Evolutionary conservation across 257 asterid species (phyloP).

Genomic region (Solanum medicagineum): DNA sequence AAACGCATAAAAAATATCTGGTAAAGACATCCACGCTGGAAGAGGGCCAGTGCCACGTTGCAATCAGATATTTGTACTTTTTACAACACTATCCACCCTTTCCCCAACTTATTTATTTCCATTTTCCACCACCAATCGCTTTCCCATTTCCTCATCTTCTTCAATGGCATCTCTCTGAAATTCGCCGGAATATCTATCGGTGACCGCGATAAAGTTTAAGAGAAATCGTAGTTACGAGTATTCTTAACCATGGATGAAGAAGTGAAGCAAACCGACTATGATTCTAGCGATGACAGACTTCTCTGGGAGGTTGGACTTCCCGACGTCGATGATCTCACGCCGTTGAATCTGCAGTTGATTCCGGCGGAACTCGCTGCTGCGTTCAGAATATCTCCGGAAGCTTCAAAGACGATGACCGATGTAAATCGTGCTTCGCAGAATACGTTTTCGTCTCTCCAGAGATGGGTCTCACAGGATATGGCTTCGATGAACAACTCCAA

Average conservation of each 20-base stretch:
- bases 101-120: slow-evolving; percentile 9
- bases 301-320: slow-evolving; percentile 83
- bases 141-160: slow-evolving; percentile 1
- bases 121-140: slow-evolving; percentile 9
- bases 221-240: background rate
- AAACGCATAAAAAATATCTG: slow-evolving; percentile 31
- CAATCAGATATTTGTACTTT: slow-evolving; percentile 48
- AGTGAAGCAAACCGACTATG: slow-evolving; percentile 21
- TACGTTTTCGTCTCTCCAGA: slow-evolving; percentile 46
- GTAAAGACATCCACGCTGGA: slow-evolving; percentile 46
- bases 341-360: slow-evolving; percentile 56
- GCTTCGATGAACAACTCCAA: slow-evolving; percentile 11
- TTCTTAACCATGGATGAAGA: slow-evolving; percentile 42
- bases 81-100: slow-evolving; percentile 9
- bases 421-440: slow-evolving; percentile 70
- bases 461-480: slow-evolving; percentile 11
- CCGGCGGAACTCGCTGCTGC: slow-evolving; percentile 80
- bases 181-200: background rate
- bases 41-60: background rate
- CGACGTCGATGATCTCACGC: slow-evolving; percentile 52
- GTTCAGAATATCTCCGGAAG: slow-evolving; percentile 64
- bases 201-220: background rate
- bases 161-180: background rate
- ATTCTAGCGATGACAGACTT: slow-evolving; percentile 20
- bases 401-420: slow-evolving; percentile 37